Evolutionary conservation across 2,329 filamentous ascomycete species (phyloP).

Genomic region (Cadophora luteo-olivacea): DNA sequence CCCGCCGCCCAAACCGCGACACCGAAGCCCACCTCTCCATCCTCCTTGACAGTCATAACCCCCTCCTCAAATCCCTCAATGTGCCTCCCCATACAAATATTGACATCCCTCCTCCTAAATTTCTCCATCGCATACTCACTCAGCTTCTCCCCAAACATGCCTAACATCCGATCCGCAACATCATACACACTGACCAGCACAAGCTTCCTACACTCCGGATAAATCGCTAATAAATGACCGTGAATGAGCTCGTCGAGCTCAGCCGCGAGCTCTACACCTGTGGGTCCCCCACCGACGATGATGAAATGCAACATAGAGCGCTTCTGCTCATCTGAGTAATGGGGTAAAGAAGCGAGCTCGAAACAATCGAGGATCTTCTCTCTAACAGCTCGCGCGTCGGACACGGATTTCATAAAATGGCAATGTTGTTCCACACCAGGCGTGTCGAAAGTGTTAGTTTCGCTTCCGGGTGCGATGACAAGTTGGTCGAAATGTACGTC

Average conservation of each 20-base stretch:
- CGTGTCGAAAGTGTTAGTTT: constrained; percentile 74
- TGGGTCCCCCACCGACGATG: constrained; percentile 73
- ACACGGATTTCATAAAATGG: constrained; percentile 81
- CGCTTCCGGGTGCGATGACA: constrained; percentile 51
- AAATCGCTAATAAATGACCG: constrained; percentile 68
- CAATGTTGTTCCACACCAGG: constrained; percentile 82
- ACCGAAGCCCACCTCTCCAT: constrained; percentile 48
- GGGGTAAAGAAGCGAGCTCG: constrained; percentile 70
- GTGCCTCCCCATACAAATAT: constrained; percentile 71
- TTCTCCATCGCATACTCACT: constrained; percentile 71
- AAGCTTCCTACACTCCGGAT: constrained; percentile 63
- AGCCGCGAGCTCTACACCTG: constrained; percentile 74
- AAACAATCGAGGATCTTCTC: constrained; percentile 69
- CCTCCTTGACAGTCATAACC: constrained; percentile 46
- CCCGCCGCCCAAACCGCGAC: constrained; percentile 75
- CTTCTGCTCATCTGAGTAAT: constrained; percentile 58
- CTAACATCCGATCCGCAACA: constrained; percentile 73
- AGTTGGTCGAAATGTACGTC: constrained; percentile 51
- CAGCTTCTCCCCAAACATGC: constrained; percentile 76
- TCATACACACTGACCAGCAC: constrained; percentile 76
- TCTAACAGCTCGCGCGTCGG: constrained; percentile 74
- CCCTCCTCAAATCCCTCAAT: constrained; percentile 51
- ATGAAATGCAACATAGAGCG: constrained; percentile 74
- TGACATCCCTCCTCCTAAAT: constrained; percentile 70
- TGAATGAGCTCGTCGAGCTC: constrained; percentile 75